phyloP scores from a whole-genome alignment of 2,329 filamentous ascomycete genomes.

The Colletotrichum eremochloae region DNA sequence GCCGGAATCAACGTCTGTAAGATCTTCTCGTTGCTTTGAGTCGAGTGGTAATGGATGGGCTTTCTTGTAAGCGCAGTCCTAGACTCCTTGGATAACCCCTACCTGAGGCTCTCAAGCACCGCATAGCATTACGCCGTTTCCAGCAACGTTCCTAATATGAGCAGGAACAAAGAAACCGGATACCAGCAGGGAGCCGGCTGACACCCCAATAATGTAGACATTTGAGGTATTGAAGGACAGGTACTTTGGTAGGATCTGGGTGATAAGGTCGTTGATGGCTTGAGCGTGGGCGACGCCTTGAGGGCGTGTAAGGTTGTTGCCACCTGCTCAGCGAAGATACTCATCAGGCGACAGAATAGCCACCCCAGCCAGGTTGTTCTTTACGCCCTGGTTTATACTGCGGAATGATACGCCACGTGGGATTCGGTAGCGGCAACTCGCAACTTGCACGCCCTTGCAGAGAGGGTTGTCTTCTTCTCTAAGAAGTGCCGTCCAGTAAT shows the following conservation, averaged over 20 bases:
- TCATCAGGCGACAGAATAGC: slow-evolving; percentile 66
- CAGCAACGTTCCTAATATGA: slow-evolving; percentile 64
- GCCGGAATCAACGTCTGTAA: slow-evolving; percentile 65
- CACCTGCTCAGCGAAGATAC: slow-evolving; percentile 70
- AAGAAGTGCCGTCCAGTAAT: slow-evolving; percentile 24
- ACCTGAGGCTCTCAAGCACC: slow-evolving; percentile 68
- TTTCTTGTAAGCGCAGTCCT: slow-evolving; percentile 59
- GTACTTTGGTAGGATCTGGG: slow-evolving; percentile 62
- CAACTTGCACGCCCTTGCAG: slow-evolving; percentile 26
- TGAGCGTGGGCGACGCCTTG: slow-evolving; percentile 68
- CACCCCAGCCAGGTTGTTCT: slow-evolving; percentile 64
- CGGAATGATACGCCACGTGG: too few relatives aligned
- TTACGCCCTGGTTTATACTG: slow-evolving; percentile 59
- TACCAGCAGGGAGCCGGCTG: slow-evolving; percentile 66
- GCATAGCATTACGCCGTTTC: slow-evolving; percentile 67
- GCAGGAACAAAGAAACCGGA: slow-evolving; percentile 70
- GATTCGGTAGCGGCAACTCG: too few relatives aligned
- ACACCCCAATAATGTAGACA: slow-evolving; percentile 70
- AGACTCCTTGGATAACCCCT: slow-evolving; percentile 55
- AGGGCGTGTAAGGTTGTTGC: slow-evolving; percentile 62
- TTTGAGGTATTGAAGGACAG: slow-evolving; percentile 65
- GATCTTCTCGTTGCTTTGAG: slow-evolving; percentile 61
- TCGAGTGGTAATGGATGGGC: slow-evolving; percentile 70
- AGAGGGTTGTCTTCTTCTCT: slow-evolving; percentile 8
- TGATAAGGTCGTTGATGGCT: slow-evolving; percentile 66